Evolutionary conservation across 164 flowering plant genomes (phyloP).

Genomic region (Chimonanthus salicifolius): DNA sequence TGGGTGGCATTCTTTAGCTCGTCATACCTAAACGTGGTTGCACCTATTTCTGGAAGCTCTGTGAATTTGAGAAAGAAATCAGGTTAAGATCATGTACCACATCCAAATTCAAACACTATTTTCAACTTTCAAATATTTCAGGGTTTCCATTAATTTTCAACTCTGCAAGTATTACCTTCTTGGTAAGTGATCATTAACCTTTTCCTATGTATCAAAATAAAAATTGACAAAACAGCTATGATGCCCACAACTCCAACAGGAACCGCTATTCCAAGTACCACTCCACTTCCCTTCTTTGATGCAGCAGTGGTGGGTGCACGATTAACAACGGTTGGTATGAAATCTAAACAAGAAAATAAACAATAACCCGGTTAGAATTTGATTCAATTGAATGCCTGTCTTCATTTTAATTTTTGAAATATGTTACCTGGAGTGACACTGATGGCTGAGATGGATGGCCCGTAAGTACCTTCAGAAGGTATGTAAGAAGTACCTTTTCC

Average conservation of each 20-base stretch:
- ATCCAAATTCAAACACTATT: too few relatives aligned
- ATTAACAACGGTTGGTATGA: conserved; percentile 54
- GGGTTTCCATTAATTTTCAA: background rate
- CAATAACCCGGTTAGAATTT: background rate
- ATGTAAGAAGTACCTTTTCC: too few relatives aligned
- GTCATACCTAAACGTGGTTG: conserved; percentile 53
- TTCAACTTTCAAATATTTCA: too few relatives aligned
- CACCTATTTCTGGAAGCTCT: conserved; percentile 57
- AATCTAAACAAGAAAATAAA: conserved; percentile 39
- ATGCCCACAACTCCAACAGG: conserved; percentile 33
- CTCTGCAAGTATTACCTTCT: conserved; percentile 38
- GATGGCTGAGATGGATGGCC: conserved; percentile 24
- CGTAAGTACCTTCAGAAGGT: too few relatives aligned
- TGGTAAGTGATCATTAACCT: conserved; percentile 22
- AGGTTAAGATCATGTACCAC: background rate
- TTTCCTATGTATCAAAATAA: conserved; percentile 28
- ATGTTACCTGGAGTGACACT: conserved; percentile 12
- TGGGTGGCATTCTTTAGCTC: conserved; percentile 65
- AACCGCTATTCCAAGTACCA: too few relatives aligned
- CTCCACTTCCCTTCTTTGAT: conserved; percentile 38
- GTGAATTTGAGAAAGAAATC: conserved; percentile 16
- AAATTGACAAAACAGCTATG: conserved; percentile 20
- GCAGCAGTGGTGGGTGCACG: conserved; percentile 23
- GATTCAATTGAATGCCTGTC: background rate
- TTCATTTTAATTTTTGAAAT: too few relatives aligned